A percentile compares a stretch with the other conserved stretches of the same genome.
phyloP scores from a whole-genome alignment of 495 filamentous ascomycete species.

The Podospora anserina region DNA sequence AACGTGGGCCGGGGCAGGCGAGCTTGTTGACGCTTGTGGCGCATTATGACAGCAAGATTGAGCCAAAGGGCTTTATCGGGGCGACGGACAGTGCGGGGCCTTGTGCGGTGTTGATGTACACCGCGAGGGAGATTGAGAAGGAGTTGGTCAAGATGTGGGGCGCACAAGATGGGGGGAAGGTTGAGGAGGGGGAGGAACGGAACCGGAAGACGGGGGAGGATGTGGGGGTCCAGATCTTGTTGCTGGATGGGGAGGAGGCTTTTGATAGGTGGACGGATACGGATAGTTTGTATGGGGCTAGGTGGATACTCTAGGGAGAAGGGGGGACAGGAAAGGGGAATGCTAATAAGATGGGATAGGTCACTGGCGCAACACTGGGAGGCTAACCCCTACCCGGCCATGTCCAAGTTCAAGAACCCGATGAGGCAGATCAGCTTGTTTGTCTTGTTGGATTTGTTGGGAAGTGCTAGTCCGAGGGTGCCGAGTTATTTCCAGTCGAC shows the following conservation, averaged over 20 bases:
- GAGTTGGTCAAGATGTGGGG: constrained; percentile 41
- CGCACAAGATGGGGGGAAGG: constrained; percentile 36
- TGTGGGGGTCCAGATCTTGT: constrained; percentile 76
- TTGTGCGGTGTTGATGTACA: constrained; percentile 81
- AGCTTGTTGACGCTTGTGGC: constrained; percentile 80
- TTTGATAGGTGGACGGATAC: constrained; percentile 69
- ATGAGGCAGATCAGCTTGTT: constrained; percentile 77
- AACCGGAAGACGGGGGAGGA: constrained; percentile 34
- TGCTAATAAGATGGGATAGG: constrained; percentile 28
- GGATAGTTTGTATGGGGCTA: constrained; percentile 80
- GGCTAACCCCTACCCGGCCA: constrained; percentile 57
- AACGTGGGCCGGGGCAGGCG: constrained; percentile 55
- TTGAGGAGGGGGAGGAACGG: constrained; percentile 28
- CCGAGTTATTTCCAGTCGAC: constrained; percentile 80
- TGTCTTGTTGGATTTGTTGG: constrained; percentile 83
- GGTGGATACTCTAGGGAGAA: constrained; percentile 35
- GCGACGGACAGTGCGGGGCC: constrained; percentile 87
- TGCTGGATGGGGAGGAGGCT: constrained; percentile 90
- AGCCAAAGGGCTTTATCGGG: constrained; percentile 77
- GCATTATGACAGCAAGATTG: constrained; percentile 81
- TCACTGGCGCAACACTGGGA: constrained; percentile 79
- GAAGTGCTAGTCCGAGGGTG: constrained; percentile 60
- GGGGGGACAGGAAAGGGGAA: not conserved
- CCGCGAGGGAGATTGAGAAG: constrained; percentile 41
- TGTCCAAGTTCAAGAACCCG: constrained; percentile 66